Evolutionary conservation across 495 filamentous ascomycete genomes (phyloP), one percentile per base, ranked within the genome.

Genomic region (Tuber magnatum): DNA sequence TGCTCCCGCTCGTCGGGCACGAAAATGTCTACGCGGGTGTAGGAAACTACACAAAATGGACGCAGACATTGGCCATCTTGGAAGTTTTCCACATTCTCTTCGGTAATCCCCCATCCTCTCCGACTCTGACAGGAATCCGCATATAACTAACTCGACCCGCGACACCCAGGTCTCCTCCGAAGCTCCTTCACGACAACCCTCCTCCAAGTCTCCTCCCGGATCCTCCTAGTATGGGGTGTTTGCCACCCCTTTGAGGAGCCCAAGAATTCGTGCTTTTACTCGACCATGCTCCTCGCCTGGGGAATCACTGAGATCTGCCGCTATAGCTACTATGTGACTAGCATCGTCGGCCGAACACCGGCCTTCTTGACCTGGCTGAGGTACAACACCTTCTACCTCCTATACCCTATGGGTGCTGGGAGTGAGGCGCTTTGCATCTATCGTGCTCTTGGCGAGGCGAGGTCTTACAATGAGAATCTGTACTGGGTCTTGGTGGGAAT

Each of bases 311-410:
- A 98, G 85, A 89, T 94, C 22, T 89, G 95, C 75, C 90, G 94
- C 56, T 98, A 98, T 85, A 87, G 88, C 76, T 98, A 92, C 85
- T 97, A 97, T 80, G 90, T 91, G 35, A 86, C 92, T 79, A 89
- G 88, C 80, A 87, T 97, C 68, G 84, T 85, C 69, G 88, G 88
- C 42, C 81, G 84, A 28, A 83, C 85, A 74, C 93, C 93, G 0
- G 81, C 73, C 0, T 87, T 84, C 82, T 87, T 94, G 83, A 88
- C 88, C 75, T 97, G 94, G 94, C 85, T 96, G 85, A 86, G 93
- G 83, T 99, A 99, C 82, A 97, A 96, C 84, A 91, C 91, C 9
- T 99, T 99, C 85, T 92, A 91, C 81, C 84, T 97, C 38, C 88
- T 99, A 32, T 99, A 99, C 82, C 95, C 96, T 4, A 80, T 97